These are phyloP conservation scores for Manihot esculenta DNA, from an alignment of 441 rosid genomes.

Conservation along the genomic window DNA sequence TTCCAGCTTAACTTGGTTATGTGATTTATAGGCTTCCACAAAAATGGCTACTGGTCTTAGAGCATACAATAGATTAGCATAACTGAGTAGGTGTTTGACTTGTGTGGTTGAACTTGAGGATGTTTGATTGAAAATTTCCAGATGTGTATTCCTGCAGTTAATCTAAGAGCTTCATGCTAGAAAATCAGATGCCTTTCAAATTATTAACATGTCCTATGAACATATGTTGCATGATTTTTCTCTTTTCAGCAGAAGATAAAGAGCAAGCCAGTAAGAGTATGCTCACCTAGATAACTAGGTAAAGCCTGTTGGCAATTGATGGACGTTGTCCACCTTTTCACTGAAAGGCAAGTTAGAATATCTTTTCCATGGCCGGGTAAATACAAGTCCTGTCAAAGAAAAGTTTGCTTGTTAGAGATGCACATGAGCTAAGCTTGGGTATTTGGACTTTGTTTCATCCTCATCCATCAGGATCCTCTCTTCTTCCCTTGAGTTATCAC, in stretches of 20 bases:
- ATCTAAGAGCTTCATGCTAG: not conserved
- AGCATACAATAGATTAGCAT: not conserved
- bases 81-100: not conserved
- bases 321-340: no score
- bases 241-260: not conserved
- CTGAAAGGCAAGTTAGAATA: not conserved
- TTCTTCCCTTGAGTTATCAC: not conserved
- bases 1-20: not conserved
- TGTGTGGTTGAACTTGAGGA: not conserved
- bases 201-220: no score
- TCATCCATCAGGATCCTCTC: no score
- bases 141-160: not conserved
- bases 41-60: not conserved
- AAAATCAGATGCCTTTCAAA: not conserved
- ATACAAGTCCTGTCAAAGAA: not conserved
- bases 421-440: not conserved
- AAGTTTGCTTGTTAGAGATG: not conserved
- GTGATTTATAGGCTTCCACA: not conserved
- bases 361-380: not conserved
- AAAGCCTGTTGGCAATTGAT: no score
- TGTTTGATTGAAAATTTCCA: not conserved
- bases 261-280: not conserved
- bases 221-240: not conserved
- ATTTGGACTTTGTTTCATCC: not conserved
- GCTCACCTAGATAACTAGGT: not conserved